Conservation (phyloP, 257 asterid genomes). For the Eucommia ulmoides region DNA sequence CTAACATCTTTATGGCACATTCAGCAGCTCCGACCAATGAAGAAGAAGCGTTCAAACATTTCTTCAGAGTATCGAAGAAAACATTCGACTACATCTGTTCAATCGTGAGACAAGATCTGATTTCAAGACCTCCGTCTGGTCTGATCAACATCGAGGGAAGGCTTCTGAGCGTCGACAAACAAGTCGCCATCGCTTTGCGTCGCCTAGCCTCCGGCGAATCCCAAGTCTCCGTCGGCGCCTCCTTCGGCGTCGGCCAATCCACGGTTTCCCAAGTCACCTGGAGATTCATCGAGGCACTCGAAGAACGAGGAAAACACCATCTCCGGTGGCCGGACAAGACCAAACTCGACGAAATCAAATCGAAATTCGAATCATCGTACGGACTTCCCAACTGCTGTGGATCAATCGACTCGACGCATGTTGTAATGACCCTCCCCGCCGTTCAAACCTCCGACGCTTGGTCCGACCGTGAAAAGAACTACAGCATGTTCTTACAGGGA, state of each 20-base stretch:
- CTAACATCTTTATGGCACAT: too few species aligned
- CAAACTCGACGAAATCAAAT: slow-evolving; percentile 37
- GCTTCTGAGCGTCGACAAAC: slow-evolving; percentile 95
- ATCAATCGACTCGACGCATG: slow-evolving; percentile 80
- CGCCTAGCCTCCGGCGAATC: slow-evolving; percentile 96
- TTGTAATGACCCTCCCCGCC: slow-evolving; percentile 33
- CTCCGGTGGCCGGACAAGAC: slow-evolving; percentile 68
- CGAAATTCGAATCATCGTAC: slow-evolving; percentile 39
- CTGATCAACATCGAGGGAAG: slow-evolving; percentile 94
- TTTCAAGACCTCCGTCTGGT: slow-evolving; percentile 96
- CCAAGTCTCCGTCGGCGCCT: slow-evolving; percentile 91
- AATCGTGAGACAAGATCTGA: slow-evolving; percentile 83
- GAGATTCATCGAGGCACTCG: slow-evolving; percentile 90
- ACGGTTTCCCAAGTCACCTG: slow-evolving; percentile 97
- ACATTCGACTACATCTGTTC: slow-evolving; percentile 81
- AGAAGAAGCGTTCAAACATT: slow-evolving; percentile 74
- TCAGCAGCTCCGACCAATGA: slow-evolving; percentile 41
- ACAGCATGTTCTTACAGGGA: slow-evolving; percentile 91
- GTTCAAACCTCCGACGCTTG: neutral
- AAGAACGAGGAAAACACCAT: slow-evolving; percentile 88
- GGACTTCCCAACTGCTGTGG: slow-evolving; percentile 95
- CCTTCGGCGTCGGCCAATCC: slow-evolving; percentile 95
- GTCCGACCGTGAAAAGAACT: slow-evolving; percentile 74
- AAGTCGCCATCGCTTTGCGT: slow-evolving; percentile 86
- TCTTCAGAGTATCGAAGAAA: slow-evolving; percentile 71